Evolutionary conservation across 2,329 filamentous ascomycete genomes (phyloP).

Genomic region (Tricladium varicosporioides): DNA sequence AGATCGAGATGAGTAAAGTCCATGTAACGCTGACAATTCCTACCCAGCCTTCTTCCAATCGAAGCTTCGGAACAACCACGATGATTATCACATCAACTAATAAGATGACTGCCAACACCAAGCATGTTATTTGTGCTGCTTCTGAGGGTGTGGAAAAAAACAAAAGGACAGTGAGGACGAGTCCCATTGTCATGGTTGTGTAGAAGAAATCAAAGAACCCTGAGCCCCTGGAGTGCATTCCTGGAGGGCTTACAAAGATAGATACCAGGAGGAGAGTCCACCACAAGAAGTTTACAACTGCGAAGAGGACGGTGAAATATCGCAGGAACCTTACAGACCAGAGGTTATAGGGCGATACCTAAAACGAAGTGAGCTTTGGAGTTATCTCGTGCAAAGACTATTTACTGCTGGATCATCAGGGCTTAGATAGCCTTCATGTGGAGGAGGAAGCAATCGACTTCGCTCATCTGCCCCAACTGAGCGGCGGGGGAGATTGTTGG

Average conservation of each 20-base stretch:
- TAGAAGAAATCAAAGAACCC: conserved; percentile 89
- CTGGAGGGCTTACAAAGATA: conserved; percentile 85
- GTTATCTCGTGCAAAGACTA: conserved; percentile 9
- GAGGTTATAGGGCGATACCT: conserved; percentile 86
- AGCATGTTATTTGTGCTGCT: conserved; percentile 70
- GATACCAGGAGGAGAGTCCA: conserved; percentile 89
- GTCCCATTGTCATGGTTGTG: conserved; percentile 72
- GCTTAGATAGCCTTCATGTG: conserved; percentile 56
- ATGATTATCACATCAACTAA: conserved; percentile 78
- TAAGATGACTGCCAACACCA: conserved; percentile 65
- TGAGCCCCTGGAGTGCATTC: conserved; percentile 83
- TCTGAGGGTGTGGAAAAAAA: conserved; percentile 88
- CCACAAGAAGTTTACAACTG: conserved; percentile 79
- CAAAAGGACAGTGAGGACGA: conserved; percentile 72
- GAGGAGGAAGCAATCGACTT: conserved; percentile 39
- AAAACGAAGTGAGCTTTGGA: background rate
- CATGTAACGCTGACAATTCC: conserved; percentile 84
- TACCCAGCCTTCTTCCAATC: conserved; percentile 85
- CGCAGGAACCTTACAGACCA: conserved; percentile 83
- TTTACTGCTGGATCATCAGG: conserved; percentile 79
- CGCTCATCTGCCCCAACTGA: conserved; percentile 53
- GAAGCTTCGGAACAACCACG: conserved; percentile 68
- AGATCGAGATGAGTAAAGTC: conserved; percentile 76
- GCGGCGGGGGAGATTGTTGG: conserved; percentile 25
- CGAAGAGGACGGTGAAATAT: conserved; percentile 73